phyloP scores from a whole-genome alignment of 1,139 yeast genomes.

The Arxiozyma heterogenica region DNA sequence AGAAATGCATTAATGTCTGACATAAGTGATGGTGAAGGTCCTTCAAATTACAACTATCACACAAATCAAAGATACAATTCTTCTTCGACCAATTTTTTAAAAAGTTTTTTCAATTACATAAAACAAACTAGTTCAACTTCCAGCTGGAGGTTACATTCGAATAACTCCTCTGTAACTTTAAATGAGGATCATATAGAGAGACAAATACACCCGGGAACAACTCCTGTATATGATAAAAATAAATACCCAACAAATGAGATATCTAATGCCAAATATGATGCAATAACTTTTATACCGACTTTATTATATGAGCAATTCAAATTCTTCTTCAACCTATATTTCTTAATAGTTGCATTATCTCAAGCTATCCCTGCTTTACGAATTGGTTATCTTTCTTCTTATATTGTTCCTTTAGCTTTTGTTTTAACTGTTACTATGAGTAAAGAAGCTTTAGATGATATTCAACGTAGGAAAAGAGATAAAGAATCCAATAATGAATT shows the following conservation, averaged over 20 bases:
- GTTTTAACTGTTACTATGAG: constrained; percentile 88
- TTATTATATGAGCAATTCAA: constrained; percentile 92
- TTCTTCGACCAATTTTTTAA: constrained; percentile 1
- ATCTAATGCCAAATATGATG: constrained; percentile 90
- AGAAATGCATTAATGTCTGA: constrained; percentile 14
- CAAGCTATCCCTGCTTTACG: constrained; percentile 87
- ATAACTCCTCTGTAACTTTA: constrained; percentile 21
- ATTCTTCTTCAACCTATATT: constrained; percentile 89
- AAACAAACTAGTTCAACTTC: constrained; percentile 2
- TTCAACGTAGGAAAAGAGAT: constrained; percentile 83
- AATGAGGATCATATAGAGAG: constrained; percentile 32
- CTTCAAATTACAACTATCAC: neutral
- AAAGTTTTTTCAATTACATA: neutral
- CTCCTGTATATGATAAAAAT: constrained; percentile 29
- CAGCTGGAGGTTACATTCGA: constrained; percentile 7
- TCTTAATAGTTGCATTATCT: constrained; percentile 83
- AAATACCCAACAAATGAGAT: constrained; percentile 68
- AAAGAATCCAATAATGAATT: constrained; percentile 76
- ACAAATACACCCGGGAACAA: constrained; percentile 35
- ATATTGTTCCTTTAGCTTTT: constrained; percentile 87
- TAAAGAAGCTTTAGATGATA: constrained; percentile 92
- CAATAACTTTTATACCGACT: constrained; percentile 78
- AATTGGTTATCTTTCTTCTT: constrained; percentile 88
- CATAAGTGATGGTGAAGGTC: constrained; percentile 11
- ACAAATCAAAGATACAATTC: neutral